Conservation (phyloP, 148 eudicot species). For the Spergularia marina region DNA sequence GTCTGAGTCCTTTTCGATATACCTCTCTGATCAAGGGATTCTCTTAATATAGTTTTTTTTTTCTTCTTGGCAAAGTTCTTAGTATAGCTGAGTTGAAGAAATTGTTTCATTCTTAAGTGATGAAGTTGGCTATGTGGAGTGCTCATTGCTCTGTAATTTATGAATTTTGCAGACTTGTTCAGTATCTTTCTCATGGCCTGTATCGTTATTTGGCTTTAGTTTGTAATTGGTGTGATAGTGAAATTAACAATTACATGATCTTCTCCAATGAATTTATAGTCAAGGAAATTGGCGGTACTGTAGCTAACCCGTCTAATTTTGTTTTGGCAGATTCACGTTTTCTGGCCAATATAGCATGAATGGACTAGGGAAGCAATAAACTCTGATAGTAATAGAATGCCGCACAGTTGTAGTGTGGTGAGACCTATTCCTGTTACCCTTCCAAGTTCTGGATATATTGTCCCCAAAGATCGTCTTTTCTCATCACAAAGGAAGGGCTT, state of each 20-base stretch:
- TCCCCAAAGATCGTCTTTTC: background rate
- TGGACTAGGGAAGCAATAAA: background rate
- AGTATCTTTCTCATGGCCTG: background rate
- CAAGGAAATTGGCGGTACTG: background rate
- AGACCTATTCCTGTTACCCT: constrained; percentile 1
- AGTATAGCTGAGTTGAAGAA: too few relatives aligned
- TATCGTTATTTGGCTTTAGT: background rate
- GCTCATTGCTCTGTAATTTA: background rate
- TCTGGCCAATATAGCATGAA: constrained; percentile 10
- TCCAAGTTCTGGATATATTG: constrained; percentile 9
- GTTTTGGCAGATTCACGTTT: constrained; percentile 5
- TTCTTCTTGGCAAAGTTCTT: too few relatives aligned
- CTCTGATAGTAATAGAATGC: constrained; percentile 12
- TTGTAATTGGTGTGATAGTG: background rate
- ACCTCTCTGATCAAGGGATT: too few relatives aligned
- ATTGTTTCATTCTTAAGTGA: too few relatives aligned
- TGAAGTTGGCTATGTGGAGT: background rate
- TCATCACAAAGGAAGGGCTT: background rate
- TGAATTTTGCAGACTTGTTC: background rate
- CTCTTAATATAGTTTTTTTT: too few relatives aligned
- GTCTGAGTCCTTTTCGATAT: background rate
- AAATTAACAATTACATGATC: background rate
- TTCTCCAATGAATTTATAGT: background rate
- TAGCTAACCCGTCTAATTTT: background rate
- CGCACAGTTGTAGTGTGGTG: background rate